A percentile compares a stretch with the other conserved stretches of the same genome.
Conservation (phyloP, 345 rosid genomes). For the Euphorbia lathyris region DNA sequence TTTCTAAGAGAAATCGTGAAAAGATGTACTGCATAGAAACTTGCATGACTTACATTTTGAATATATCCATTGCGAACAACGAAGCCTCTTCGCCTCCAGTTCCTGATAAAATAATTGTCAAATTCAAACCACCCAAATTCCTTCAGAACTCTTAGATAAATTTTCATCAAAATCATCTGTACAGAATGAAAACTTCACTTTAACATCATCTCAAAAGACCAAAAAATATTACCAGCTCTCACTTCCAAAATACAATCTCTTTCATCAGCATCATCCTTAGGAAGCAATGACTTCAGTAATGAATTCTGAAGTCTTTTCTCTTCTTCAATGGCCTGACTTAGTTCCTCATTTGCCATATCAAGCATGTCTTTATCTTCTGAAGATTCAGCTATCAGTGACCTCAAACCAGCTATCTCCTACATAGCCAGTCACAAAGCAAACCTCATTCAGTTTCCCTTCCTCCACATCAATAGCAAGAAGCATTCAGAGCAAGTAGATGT, state of each 20-base stretch:
- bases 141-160: background rate
- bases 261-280: constrained; percentile 99
- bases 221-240: constrained; percentile 70
- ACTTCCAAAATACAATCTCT: constrained; percentile 96
- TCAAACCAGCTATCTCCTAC: constrained; percentile 78
- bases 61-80: constrained; percentile 89
- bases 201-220: background rate
- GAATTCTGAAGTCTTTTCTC: constrained; percentile 68
- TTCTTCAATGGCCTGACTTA: constrained; percentile 52
- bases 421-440: constrained; percentile 7
- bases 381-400: constrained; percentile 59
- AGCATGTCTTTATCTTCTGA: constrained; percentile 71
- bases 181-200: constrained; percentile 3
- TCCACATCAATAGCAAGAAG: background rate
- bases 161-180: constrained; percentile 1
- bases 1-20: background rate
- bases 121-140: constrained; percentile 16
- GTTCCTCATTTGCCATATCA: constrained; percentile 69
- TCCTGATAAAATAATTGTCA: constrained; percentile 40
- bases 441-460: background rate
- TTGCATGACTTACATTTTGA: constrained; percentile 61
- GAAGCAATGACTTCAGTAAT: constrained; percentile 78
- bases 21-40: background rate
- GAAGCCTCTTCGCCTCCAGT: constrained; percentile 99
- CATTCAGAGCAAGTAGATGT: background rate